phyloP scores from a whole-genome alignment of 768 basidiomycete species.

The Fistulinella prunicolor region DNA sequence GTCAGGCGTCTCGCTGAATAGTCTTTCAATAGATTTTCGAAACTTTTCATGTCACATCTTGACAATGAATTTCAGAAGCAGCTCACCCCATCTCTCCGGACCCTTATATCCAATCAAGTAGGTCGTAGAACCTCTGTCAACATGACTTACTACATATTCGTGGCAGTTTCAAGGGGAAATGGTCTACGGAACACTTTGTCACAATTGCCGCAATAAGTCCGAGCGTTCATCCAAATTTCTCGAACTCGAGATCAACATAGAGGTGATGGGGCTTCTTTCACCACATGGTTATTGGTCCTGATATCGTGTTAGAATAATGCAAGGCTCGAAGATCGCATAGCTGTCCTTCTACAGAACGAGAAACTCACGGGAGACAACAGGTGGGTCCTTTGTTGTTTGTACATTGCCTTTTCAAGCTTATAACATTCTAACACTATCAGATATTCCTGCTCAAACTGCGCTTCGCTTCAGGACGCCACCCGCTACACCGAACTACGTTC shows the following conservation, averaged over 20 bases:
- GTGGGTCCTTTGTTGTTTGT: slow-evolving; percentile 38
- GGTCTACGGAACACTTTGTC: slow-evolving; percentile 78
- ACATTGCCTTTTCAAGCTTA: not conserved
- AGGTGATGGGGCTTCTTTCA: slow-evolving; percentile 39
- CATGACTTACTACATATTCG: slow-evolving; percentile 3
- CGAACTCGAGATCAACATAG: slow-evolving; percentile 85
- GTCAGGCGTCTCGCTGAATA: slow-evolving; percentile 1
- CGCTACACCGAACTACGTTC: slow-evolving; percentile 67
- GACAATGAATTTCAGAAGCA: slow-evolving; percentile 88
- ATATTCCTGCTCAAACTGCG: slow-evolving; percentile 79
- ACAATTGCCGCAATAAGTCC: slow-evolving; percentile 63
- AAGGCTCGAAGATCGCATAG: slow-evolving; percentile 70
- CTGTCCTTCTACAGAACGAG: slow-evolving; percentile 66
- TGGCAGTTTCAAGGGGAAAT: slow-evolving; percentile 83
- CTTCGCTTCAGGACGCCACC: slow-evolving; percentile 70
- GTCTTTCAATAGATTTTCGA: slow-evolving; percentile 68
- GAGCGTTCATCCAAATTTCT: slow-evolving; percentile 72
- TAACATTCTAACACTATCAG: slow-evolving; percentile 34
- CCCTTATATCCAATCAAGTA: slow-evolving; percentile 74
- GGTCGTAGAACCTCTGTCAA: slow-evolving; percentile 5
- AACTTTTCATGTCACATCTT: slow-evolving; percentile 88
- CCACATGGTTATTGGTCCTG: not conserved
- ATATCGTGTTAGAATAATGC: slow-evolving; percentile 53
- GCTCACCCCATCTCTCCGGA: slow-evolving; percentile 53
- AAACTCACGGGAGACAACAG: slow-evolving; percentile 78